Conservation (phyloP, 345 rosid genomes). For the Lepidium didymum region DNA sequence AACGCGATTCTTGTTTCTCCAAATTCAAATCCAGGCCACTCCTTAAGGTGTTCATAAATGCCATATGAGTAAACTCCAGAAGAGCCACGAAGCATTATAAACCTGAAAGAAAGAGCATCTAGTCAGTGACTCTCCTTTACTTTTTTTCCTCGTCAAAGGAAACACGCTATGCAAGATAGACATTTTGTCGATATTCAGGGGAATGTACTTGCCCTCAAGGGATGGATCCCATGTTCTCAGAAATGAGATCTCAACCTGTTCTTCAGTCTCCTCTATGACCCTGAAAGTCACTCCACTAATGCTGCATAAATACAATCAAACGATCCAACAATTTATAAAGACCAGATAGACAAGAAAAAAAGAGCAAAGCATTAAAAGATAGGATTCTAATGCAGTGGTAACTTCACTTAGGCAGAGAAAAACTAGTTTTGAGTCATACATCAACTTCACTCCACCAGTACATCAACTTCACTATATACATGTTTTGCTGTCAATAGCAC, state of each 20-base stretch:
- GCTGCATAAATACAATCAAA: conserved; percentile 35
- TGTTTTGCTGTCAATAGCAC: not conserved
- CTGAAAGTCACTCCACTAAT: conserved; percentile 52
- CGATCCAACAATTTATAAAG: not conserved
- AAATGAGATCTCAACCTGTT: conserved; percentile 70
- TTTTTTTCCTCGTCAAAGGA: not conserved
- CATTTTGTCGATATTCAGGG: conserved; percentile 76
- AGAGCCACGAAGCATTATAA: conserved; percentile 78
- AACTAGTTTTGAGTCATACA: not conserved
- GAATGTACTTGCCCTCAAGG: conserved; percentile 66
- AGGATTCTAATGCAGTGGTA: not conserved
- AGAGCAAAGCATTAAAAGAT: not conserved
- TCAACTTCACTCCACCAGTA: not conserved
- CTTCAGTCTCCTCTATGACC: conserved; percentile 53
- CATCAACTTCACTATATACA: not conserved
- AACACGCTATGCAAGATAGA: conserved; percentile 19
- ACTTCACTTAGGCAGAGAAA: not conserved
- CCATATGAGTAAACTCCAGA: conserved; percentile 90
- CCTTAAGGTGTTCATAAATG: conserved; percentile 70
- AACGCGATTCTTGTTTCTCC: conserved; percentile 83
- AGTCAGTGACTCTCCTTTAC: not conserved
- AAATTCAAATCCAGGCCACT: conserved; percentile 89
- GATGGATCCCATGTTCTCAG: conserved; percentile 59
- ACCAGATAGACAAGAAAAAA: not conserved
- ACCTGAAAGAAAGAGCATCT: conserved; percentile 46